A percentile compares a stretch with the other conserved stretches of the same genome.
These are phyloP conservation scores for Tricholoma saponaceum DNA, from an alignment of 768 basidiomycete species.

Conservation along the genomic window DNA sequence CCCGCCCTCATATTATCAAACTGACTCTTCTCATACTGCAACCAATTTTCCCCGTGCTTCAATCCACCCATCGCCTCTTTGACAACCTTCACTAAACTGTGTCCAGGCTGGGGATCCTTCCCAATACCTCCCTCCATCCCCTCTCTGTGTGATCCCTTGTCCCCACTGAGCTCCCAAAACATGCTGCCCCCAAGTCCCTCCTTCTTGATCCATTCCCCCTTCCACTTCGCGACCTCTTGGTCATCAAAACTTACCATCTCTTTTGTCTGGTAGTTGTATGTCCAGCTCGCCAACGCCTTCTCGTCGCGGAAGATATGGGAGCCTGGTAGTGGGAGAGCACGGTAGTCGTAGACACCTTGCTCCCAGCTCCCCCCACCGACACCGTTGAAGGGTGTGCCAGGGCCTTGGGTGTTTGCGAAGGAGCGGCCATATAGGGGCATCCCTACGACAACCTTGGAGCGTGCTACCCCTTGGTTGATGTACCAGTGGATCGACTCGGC, in stretches of 20 bases:
- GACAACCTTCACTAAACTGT: slow-evolving; percentile 69
- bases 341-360: slow-evolving; percentile 88
- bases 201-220: slow-evolving; percentile 76
- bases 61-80: slow-evolving; percentile 76
- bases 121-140: slow-evolving; percentile 74
- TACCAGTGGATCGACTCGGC: slow-evolving; percentile 70
- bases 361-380: slow-evolving; percentile 92
- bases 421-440: slow-evolving; percentile 93
- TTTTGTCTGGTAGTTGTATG: slow-evolving; percentile 65
- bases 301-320: slow-evolving; percentile 65
- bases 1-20: slow-evolving; percentile 79
- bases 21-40: slow-evolving; percentile 70
- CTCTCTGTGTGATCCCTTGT: slow-evolving; percentile 65
- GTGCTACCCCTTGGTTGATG: slow-evolving; percentile 61
- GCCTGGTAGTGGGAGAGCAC: slow-evolving; percentile 76
- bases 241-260: slow-evolving; percentile 87
- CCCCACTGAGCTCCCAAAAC: slow-evolving; percentile 92
- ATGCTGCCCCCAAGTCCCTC: slow-evolving; percentile 86
- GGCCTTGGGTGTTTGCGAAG: slow-evolving; percentile 82
- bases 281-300: slow-evolving; percentile 72
- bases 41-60: slow-evolving; percentile 68
- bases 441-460: slow-evolving; percentile 82
- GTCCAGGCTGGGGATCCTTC: slow-evolving; percentile 68
- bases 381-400: slow-evolving; percentile 75
- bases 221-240: slow-evolving; percentile 62